Evolutionary conservation across 768 basidiomycete genomes (phyloP), one percentile per base, ranked within the genome.

Genomic region (Boletus rubropictus): DNA sequence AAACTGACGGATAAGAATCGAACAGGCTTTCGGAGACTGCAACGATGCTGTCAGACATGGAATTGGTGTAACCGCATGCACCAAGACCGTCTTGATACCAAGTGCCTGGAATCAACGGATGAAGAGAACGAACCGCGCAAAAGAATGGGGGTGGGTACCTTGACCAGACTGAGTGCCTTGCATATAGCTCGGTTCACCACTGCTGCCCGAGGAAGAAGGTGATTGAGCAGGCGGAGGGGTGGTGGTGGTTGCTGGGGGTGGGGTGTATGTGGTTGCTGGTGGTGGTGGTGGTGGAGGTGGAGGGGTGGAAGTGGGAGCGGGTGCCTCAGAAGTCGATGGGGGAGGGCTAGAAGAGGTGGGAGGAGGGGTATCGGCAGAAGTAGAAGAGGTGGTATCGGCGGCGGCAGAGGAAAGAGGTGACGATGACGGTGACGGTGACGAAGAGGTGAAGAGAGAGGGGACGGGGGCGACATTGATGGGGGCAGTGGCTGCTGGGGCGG

Each of bases 81-180:
- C 73, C 74, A 11, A 72, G 67, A 34, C 72, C 74, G 7, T 54
- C 42, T 0, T 3, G 28, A 43, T 60, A 73, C 32, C 17, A 72
- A 7, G 71, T 72, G 21, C 53, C 70, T 65, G 28, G 38, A 28
- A 52, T n/a, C 5, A 41, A 42, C 1, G 41, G 20, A 34, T 49
- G n/a, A 51, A 24, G 3, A 24, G n/a, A 12, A 21, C 12, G 25
- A 11, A 29, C 1, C 9, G 1, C 1, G 12, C 29, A 17, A 18
- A 1, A 55, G 32, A 15, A 5, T 3, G 49, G 28, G 48, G 5
- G 35, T 5, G 43, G 48, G 25, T 54, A 69, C 73, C 79, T 48
- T 80, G 58, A 15, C 84, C 82, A 2, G 56, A 54, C 47, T 81
- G 75, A 0, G 67, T 71, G 17, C 81, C 81, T 20, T 36, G 45